phyloP scores from a whole-genome alignment of 140 eudicot genomes.

The Anethum foeniculum region DNA sequence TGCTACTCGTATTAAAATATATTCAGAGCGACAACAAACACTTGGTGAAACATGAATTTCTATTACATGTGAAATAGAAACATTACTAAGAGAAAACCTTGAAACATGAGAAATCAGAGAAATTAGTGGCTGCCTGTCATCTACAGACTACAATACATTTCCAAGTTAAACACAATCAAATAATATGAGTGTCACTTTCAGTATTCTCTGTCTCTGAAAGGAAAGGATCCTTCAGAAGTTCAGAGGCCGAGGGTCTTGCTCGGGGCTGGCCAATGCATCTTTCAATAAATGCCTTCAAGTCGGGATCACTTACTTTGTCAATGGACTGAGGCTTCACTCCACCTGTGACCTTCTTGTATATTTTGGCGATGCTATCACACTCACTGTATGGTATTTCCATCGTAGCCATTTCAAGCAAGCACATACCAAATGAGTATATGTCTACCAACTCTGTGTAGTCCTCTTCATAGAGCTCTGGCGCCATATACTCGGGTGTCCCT shows the following conservation, averaged over 20 bases:
- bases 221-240: constrained; percentile 58
- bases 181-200: constrained; percentile 20
- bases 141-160: background rate
- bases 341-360: constrained; percentile 58
- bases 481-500: constrained; percentile 85
- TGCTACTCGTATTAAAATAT: background rate
- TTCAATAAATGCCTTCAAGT: constrained; percentile 54
- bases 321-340: constrained; percentile 61
- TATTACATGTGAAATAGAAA: background rate
- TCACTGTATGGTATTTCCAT: constrained; percentile 71
- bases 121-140: background rate
- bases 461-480: constrained; percentile 76
- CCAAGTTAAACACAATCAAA: background rate
- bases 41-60: background rate
- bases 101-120: background rate
- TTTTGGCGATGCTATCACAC: constrained; percentile 61
- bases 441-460: constrained; percentile 68
- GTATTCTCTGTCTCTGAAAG: constrained; percentile 26
- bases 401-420: constrained; percentile 71
- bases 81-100: background rate
- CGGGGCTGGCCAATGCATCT: constrained; percentile 60
- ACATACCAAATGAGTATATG: constrained; percentile 81
- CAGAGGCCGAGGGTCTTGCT: constrained; percentile 59
- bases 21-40: background rate
- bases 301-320: constrained; percentile 41